Conservation (phyloP, 176 grass and related monocot genomes). For the Calamus simplicifolius region DNA sequence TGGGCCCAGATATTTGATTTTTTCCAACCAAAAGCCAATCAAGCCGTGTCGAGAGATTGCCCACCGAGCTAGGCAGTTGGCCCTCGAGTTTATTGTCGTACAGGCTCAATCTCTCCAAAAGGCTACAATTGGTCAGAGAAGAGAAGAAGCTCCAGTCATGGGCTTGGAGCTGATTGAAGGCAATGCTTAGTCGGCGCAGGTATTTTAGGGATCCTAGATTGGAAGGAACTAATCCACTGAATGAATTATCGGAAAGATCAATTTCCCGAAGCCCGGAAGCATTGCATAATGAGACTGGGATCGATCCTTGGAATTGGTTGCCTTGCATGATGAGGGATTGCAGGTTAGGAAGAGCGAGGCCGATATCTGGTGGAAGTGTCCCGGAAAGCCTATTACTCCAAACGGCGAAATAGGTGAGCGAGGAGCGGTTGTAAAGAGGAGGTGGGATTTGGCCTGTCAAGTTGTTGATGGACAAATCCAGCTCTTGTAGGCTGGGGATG, state of each 20-base stretch:
- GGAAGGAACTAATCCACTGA: neutral
- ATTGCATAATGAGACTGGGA: neutral
- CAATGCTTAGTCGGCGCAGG: neutral
- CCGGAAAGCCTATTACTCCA: neutral
- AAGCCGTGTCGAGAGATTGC: slow-evolving; percentile 1
- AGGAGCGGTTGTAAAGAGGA: too few species aligned
- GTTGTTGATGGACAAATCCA: too few species aligned
- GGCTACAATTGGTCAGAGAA: slow-evolving; percentile 3
- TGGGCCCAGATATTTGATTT: slow-evolving; percentile 1
- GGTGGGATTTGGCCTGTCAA: too few species aligned
- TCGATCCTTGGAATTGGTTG: neutral
- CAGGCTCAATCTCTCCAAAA: neutral
- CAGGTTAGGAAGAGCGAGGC: neutral
- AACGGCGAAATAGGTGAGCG: neutral
- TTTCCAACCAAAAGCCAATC: neutral
- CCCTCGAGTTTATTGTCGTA: neutral
- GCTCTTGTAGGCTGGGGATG: too few species aligned
- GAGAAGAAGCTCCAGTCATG: slow-evolving; percentile 4
- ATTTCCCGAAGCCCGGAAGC: neutral
- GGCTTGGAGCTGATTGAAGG: neutral
- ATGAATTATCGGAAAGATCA: neutral
- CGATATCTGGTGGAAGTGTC: neutral
- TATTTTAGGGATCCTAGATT: neutral
- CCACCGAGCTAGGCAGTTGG: neutral
- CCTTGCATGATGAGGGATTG: neutral